A percentile compares a stretch with the other conserved stretches of the same genome.
Conservation (phyloP, 2,329 filamentous ascomycete genomes). For the Penicillium corylophilum region DNA sequence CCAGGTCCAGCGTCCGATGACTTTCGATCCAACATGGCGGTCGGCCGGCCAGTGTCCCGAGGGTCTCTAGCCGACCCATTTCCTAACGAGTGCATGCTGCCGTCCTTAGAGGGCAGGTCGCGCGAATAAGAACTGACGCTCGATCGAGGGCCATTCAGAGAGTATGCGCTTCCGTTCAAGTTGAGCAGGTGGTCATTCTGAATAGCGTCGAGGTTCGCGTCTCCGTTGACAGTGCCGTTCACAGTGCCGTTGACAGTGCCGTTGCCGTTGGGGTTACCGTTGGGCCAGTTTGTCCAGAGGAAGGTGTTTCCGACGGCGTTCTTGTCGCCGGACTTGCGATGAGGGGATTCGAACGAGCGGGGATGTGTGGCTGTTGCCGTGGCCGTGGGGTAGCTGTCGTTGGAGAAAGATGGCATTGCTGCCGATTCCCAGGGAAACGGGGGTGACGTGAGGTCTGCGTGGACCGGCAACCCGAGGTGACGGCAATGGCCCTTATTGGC, state of each 20-base stretch:
- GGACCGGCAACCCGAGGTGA: conserved; percentile 26
- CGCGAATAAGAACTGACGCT: conserved; percentile 44
- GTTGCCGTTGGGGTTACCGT: conserved; percentile 44
- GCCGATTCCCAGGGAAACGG: conserved; percentile 14
- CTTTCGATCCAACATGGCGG: conserved; percentile 31
- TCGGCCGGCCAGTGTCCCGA: conserved; percentile 30
- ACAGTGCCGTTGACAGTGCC: neutral
- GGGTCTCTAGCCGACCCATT: conserved; percentile 36
- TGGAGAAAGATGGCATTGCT: conserved; percentile 42
- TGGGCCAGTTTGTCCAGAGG: conserved; percentile 47
- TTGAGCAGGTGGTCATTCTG: conserved; percentile 41
- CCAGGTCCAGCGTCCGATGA: conserved; percentile 30
- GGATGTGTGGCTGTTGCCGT: conserved; percentile 32
- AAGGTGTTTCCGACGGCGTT: conserved; percentile 46
- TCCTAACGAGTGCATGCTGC: conserved; percentile 51
- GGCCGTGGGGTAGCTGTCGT: conserved; percentile 35
- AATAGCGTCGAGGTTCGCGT: conserved; percentile 39
- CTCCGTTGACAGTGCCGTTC: conserved; percentile 22
- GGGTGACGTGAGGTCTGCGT: conserved; percentile 35
- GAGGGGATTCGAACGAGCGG: conserved; percentile 41
- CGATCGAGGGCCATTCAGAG: conserved; percentile 58
- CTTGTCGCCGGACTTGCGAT: conserved; percentile 47
- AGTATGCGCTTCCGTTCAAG: conserved; percentile 58
- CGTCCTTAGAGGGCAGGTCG: conserved; percentile 43
- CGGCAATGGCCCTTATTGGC: conserved; percentile 24